These are phyloP conservation scores for Heritiera littoralis DNA, from an alignment of 345 rosid species.

Conservation along the genomic window DNA sequence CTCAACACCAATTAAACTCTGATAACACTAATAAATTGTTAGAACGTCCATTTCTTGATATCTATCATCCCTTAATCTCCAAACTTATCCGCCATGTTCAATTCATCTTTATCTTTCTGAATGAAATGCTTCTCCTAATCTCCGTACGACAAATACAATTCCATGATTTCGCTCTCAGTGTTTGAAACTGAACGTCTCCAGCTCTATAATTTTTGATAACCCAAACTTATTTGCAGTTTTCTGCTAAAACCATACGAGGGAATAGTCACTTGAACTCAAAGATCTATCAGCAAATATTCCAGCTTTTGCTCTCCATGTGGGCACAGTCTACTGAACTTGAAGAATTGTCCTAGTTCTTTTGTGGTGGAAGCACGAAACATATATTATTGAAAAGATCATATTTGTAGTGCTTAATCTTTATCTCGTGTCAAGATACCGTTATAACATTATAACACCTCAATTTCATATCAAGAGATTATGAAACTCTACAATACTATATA, in stretches of 20 bases:
- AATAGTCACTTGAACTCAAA: not conserved
- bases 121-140: not conserved
- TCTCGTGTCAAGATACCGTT: too few relatives aligned
- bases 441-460: too few relatives aligned
- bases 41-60: constrained; percentile 1
- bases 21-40: not conserved
- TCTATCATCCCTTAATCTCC: not conserved
- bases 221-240: not conserved
- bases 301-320: not conserved
- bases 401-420: too few relatives aligned
- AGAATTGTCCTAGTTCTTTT: not conserved
- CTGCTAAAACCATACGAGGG: not conserved
- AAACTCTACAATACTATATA: too few relatives aligned
- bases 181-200: too few relatives aligned
- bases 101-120: not conserved
- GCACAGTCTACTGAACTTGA: not conserved
- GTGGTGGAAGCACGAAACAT: not conserved
- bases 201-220: too few relatives aligned
- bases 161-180: not conserved
- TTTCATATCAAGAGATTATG: too few relatives aligned
- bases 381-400: not conserved
- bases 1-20: not conserved
- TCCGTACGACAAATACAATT: not conserved
- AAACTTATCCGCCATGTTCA: not conserved
- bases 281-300: not conserved